Evolutionary conservation across 2,329 filamentous ascomycete species (phyloP), one percentile per base, ranked within the genome.

Genomic region (Apiospora aurea): DNA sequence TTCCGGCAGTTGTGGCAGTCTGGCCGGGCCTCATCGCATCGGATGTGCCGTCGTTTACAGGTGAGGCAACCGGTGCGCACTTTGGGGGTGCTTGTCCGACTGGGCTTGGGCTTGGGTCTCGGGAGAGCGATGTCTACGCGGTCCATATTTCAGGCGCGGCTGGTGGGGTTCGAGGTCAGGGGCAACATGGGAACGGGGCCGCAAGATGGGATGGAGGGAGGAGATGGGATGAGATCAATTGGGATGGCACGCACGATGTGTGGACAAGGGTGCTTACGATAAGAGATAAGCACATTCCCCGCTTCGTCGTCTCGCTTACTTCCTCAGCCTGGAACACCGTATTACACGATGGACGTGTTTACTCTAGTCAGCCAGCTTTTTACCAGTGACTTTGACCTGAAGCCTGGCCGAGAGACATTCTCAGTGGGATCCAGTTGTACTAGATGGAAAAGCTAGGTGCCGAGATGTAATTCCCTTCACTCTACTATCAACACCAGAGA

Each of bases 21-120:
- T 8, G 74, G 74, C 26, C 71, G 71, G 8, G 69, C 67, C 71
- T 76, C 74, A 34, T 76, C 74, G 47, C 75, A 76, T 51, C 72
- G 75, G 29, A 76, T 69, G 53, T 75, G 75, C 2, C 75, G 71
- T 24, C 67, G 73, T 70, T 75, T 75, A 67, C 74, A 75, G 13
- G 73, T 75, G 61, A 71, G 51, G 41, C 74, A 75, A 5, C 74
- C 74, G n/a, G 73, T 71, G 21, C 72, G 72, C 18, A 71, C 71
- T 69, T 73, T 73, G 18, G 49, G 72, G 2, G 73, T 71, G 49
- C 73, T 74, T 24, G 70, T 74, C 61, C 74, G 73, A 14, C 71
- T 69, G n/a, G 61, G 47, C 47, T 73, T 75, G 34, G 64, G 29
- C 67, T 72, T 72, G 47, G 38, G 13, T 8, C 16, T 18, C 5